These are phyloP conservation scores for Stellera chamaejasme DNA, from an alignment of 345 rosid species.

Conservation along the genomic window DNA sequence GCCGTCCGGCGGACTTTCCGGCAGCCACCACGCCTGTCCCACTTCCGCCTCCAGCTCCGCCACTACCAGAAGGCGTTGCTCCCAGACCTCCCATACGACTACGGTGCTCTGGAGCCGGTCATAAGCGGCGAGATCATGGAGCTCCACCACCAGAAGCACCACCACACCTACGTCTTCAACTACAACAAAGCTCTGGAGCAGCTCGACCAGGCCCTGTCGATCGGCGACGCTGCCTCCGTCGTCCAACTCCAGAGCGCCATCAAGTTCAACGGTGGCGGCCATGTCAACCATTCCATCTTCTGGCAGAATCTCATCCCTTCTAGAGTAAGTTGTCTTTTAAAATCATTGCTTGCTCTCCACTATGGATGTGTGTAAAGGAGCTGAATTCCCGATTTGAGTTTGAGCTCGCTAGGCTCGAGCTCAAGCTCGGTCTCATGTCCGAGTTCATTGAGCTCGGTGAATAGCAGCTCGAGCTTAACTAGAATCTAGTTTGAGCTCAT, in stretches of 20 bases:
- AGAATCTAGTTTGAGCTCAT: too few species aligned
- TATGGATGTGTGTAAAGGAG: too few species aligned
- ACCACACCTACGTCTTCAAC: conserved; percentile 49
- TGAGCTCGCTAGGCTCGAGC: not conserved
- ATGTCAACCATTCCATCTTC: conserved; percentile 57
- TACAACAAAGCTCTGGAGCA: conserved; percentile 53
- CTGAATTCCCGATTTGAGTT: not conserved
- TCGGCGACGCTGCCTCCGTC: conserved; percentile 37
- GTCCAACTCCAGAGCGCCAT: conserved; percentile 50
- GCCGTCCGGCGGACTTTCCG: too few species aligned
- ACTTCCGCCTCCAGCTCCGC: too few species aligned
- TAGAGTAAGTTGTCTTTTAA: conserved; percentile 22
- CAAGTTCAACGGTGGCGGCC: conserved; percentile 74
- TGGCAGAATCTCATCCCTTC: conserved; percentile 52
- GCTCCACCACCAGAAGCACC: conserved; percentile 70
- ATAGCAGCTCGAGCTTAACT: too few species aligned
- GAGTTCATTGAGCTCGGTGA: too few species aligned
- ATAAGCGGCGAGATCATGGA: conserved; percentile 65
- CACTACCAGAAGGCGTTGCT: conserved; percentile 14
- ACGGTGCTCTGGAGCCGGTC: conserved; percentile 51
- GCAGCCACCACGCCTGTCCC: not conserved
- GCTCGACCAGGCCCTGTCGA: conserved; percentile 33
- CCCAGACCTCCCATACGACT: conserved; percentile 59
- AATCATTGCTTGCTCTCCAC: not conserved
- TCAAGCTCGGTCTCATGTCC: too few species aligned